A percentile compares a stretch with the other conserved stretches of the same genome.
phyloP scores from a whole-genome alignment of 164 flowering plant genomes.

The Piper longum region DNA sequence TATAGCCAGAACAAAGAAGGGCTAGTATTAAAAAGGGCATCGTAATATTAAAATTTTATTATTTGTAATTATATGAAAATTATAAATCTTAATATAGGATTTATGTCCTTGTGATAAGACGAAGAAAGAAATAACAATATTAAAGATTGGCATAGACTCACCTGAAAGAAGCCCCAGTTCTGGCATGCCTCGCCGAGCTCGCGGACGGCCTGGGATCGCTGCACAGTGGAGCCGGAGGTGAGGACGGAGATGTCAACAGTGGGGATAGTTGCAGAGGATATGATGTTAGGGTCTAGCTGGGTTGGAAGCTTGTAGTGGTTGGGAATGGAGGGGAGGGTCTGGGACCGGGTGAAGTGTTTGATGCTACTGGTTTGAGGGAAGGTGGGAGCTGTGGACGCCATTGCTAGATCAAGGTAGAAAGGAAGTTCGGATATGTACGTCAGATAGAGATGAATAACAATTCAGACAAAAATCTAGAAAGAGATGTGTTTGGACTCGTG shows the following conservation, averaged over 20 bases:
- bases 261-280: slow-evolving; percentile 13
- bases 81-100: background rate
- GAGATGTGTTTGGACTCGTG: too few relatives aligned
- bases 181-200: slow-evolving; percentile 42
- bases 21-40: too few relatives aligned
- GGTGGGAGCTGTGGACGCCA: slow-evolving; percentile 1
- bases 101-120: background rate
- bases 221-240: slow-evolving; percentile 22
- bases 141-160: slow-evolving; percentile 4
- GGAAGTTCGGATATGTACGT: too few relatives aligned
- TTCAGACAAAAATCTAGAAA: too few relatives aligned
- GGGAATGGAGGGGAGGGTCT: slow-evolving; percentile 17
- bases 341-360: slow-evolving; percentile 20
- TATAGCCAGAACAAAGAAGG: too few relatives aligned
- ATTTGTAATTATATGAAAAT: too few relatives aligned
- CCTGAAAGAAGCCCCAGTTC: slow-evolving; percentile 88
- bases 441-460: too few relatives aligned
- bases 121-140: too few relatives aligned
- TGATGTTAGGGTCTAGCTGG: background rate
- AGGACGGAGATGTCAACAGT: slow-evolving; percentile 30
- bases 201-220: slow-evolving; percentile 30
- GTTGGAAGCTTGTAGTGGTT: slow-evolving; percentile 12
- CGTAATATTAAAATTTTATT: too few relatives aligned
- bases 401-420: background rate
- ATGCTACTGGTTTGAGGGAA: background rate